Base-by-base conservation (phyloP, 257 asterid species). In the Echites panduratus region DNA sequence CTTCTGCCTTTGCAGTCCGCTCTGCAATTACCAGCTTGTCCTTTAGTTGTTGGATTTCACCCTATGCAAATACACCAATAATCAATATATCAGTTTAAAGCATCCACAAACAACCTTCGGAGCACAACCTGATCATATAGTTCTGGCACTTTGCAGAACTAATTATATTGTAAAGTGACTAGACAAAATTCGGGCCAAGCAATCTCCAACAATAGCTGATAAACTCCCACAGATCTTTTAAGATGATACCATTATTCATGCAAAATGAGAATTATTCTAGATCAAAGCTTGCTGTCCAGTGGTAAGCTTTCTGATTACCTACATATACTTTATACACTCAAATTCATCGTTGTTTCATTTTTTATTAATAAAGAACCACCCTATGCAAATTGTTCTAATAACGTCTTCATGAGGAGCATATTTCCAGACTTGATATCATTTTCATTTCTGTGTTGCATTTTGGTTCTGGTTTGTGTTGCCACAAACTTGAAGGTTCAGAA, bases 1-100 rank as follows among this genome's bases (percentile, higher is more conserved):
- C 92, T 81, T 89, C 97, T 68, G 92, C 82, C 85, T 88, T 91
- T 71, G 97, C 91, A 66, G 97, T 86, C 76, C 98, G 90, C 73
- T 90, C 97, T 40, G 92, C 91, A 71, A 88, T 73, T 70, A 93
- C 87, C 70, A 92, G 86, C 78, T 88, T 90, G 76, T 90, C 96
- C 81, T 82, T 89, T 66, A 93, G 86, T 80, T 88, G 92, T 79
- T 87, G 96, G 87, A 91, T 84, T 79, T 91, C 96, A 66, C 94
- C 91, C 96, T 85, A 76, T 77, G 19, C 71, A 75, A 38, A 49
- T 38, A 64, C 1, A 50, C 5, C 47, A 54, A 69, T 73, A 77
- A n/a, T 48, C 38, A 47, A 62, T 35, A 80, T 72, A 61, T 17
- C 29, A 22, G 4, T 47, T 12, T 24, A 63, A 17, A 70, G 53